These are phyloP conservation scores for Roridomyces roridus DNA, from an alignment of 768 basidiomycete genomes.

Conservation along the genomic window DNA sequence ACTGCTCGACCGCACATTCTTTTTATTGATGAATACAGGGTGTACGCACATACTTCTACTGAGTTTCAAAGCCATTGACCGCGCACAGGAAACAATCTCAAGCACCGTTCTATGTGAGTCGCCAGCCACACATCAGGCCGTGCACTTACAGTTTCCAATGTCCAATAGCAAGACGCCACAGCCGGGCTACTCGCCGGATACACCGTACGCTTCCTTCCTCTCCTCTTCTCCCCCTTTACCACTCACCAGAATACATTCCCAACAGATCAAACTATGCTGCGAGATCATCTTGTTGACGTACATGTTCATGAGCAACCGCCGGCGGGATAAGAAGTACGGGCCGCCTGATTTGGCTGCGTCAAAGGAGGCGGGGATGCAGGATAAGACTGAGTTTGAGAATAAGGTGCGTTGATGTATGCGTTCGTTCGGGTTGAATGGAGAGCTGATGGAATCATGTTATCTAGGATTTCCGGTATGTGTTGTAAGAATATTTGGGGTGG, in stretches of 20 bases:
- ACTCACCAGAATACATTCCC: too few relatives aligned
- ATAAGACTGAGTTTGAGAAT: slow-evolving; percentile 29
- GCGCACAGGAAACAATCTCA: slow-evolving; percentile 21
- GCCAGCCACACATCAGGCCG: too few relatives aligned
- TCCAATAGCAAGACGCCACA: slow-evolving; percentile 18
- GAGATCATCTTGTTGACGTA: slow-evolving; percentile 19
- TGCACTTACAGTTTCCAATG: too few relatives aligned
- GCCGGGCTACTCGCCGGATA: slow-evolving; percentile 24
- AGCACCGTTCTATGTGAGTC: slow-evolving; percentile 21
- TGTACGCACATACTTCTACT: not conserved
- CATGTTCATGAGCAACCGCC: slow-evolving; percentile 19
- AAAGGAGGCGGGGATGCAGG: slow-evolving; percentile 29
- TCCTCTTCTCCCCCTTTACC: too few relatives aligned
- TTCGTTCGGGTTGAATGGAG: not conserved
- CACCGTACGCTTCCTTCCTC: not conserved
- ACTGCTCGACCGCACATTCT: not conserved
- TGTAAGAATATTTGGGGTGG: not conserved
- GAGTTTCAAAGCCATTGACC: not conserved
- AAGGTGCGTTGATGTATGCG: slow-evolving; percentile 9
- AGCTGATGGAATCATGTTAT: not conserved
- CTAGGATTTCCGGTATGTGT: not conserved
- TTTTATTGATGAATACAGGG: slow-evolving; percentile 5
- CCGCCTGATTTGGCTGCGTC: slow-evolving; percentile 18
- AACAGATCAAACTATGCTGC: slow-evolving; percentile 24
- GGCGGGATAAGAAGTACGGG: slow-evolving; percentile 23